Evolutionary conservation across 495 filamentous ascomycete genomes (phyloP).

Genomic region (Tuber aestivum): DNA sequence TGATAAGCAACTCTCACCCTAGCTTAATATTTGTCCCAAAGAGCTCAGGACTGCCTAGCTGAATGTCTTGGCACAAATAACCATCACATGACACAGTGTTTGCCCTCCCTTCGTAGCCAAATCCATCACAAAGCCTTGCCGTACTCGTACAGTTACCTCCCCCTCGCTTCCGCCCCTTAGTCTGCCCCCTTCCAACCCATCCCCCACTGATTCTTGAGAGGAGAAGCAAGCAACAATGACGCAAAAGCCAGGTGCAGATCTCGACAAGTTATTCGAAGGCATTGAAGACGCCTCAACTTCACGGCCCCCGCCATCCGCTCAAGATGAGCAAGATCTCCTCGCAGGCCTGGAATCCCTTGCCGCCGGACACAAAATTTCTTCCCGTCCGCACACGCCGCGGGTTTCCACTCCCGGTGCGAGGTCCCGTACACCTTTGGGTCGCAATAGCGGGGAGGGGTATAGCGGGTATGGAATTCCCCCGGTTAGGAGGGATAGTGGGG

Average conservation of each 20-base stretch:
- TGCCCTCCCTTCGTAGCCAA: not conserved
- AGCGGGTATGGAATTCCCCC: conserved; percentile 35
- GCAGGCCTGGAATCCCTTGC: conserved; percentile 76
- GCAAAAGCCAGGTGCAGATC: conserved; percentile 60
- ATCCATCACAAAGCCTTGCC: not conserved
- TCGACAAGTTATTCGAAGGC: conserved; percentile 73
- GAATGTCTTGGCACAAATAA: not conserved
- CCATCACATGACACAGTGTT: not conserved
- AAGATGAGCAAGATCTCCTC: conserved; percentile 61
- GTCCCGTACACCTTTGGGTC: conserved; percentile 34
- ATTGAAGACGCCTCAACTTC: conserved; percentile 52
- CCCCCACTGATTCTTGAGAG: not conserved
- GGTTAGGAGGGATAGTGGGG: conserved; percentile 25
- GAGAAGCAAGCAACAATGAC: conserved; percentile 14
- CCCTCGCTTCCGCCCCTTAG: not conserved
- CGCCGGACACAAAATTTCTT: conserved; percentile 55
- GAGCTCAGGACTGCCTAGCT: not conserved
- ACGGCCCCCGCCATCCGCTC: conserved; percentile 43
- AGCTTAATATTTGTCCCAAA: not conserved
- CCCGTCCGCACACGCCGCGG: conserved; percentile 77
- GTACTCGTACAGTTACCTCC: not conserved
- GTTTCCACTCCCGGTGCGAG: conserved; percentile 43
- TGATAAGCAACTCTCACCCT: not conserved
- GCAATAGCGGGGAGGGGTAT: conserved; percentile 32
- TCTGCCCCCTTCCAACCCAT: not conserved